phyloP scores from a whole-genome alignment of 208 protist genomes.

The Wallacemonas sp. region DNA sequence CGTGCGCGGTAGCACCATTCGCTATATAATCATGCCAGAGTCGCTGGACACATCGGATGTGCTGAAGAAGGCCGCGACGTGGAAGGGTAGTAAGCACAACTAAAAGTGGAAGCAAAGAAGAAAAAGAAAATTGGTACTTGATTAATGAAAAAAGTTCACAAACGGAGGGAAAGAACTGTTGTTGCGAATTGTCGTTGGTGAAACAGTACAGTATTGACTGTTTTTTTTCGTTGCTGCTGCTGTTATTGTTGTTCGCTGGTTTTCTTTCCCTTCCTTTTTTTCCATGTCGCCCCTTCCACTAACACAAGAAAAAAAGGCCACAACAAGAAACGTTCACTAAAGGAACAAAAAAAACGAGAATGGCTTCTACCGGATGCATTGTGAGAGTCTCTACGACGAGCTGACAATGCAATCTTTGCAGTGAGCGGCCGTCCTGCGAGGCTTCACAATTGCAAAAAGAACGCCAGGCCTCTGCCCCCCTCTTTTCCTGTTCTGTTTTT shows the following conservation, averaged over 20 bases:
- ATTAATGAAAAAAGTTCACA: neutral
- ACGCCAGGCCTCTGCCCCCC: no score
- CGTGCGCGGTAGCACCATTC: conserved; percentile 97
- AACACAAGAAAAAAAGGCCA: no score
- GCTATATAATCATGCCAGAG: conserved; percentile 98
- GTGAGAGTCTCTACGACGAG: no score
- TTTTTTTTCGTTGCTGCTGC: neutral
- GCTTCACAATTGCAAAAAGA: no score
- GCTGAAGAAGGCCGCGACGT: conserved; percentile 51
- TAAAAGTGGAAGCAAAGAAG: neutral
- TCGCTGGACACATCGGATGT: conserved; percentile 95
- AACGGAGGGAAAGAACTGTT: neutral
- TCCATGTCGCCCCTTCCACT: neutral
- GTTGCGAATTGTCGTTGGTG: no score
- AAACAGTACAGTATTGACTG: no score
- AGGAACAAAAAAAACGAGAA: no score
- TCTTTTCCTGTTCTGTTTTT: no score
- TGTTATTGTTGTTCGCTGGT: neutral
- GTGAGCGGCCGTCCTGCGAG: no score
- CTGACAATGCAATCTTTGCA: no score
- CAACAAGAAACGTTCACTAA: no score
- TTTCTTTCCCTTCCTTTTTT: conserved; percentile 9
- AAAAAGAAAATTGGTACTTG: neutral
- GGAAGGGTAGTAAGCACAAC: conserved; percentile 24
- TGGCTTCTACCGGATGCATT: no score